Conservation (phyloP, 371 early-diverging fungal genomes). For the Actinomucor elegans region DNA sequence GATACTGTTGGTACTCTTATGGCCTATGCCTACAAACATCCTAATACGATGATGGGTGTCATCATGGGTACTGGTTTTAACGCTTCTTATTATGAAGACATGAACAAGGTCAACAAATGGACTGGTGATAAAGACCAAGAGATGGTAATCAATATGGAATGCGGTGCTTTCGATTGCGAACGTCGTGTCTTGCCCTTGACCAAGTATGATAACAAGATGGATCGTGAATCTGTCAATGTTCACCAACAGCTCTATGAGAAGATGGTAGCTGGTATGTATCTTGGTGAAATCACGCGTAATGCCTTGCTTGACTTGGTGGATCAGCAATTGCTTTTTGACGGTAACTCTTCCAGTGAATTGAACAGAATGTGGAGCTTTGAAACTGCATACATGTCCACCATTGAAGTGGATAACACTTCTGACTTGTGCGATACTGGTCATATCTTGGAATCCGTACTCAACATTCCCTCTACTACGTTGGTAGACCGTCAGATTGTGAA, state of each 20-base stretch:
- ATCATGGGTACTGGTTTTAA: conserved; percentile 98
- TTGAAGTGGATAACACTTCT: conserved; percentile 76
- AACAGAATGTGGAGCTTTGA: conserved; percentile 81
- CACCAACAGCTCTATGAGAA: conserved; percentile 74
- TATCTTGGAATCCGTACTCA: conserved; percentile 75
- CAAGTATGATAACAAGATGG: conserved; percentile 64
- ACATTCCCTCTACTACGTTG: conserved; percentile 66
- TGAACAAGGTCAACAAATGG: conserved; percentile 72
- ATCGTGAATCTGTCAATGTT: conserved; percentile 63
- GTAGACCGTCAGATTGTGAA: conserved; percentile 83
- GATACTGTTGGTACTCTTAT: conserved; percentile 96
- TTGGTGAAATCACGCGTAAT: conserved; percentile 77
- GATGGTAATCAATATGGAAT: conserved; percentile 69
- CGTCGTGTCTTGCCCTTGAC: conserved; percentile 66
- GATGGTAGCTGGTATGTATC: conserved; percentile 82
- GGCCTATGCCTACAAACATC: conserved; percentile 81
- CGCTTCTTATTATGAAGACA: conserved; percentile 81
- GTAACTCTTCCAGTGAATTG: conserved; percentile 64
- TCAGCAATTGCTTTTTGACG: conserved; percentile 45
- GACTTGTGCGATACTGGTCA: conserved; percentile 66
- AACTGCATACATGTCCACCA: conserved; percentile 89
- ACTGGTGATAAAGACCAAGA: conserved; percentile 25
- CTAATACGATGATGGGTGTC: conserved; percentile 85
- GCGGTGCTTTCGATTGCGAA: conserved; percentile 74
- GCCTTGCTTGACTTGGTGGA: conserved; percentile 69